phyloP scores from a whole-genome alignment of 768 basidiomycete genomes.

The Mycena latifolia region DNA sequence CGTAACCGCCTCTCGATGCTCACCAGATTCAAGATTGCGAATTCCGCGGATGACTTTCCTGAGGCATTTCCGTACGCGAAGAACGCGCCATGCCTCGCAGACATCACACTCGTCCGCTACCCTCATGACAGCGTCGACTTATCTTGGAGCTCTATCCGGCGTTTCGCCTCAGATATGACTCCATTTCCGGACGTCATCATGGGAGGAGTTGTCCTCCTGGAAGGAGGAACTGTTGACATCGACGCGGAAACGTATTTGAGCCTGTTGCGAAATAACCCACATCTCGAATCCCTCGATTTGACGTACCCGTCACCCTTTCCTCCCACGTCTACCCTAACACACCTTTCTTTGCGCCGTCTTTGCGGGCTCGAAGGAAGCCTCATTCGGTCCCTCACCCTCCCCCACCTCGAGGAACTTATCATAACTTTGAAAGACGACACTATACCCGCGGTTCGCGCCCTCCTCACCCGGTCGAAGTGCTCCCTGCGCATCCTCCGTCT shows the following conservation, averaged over 20 bases:
- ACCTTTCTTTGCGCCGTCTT: conserved; percentile 17
- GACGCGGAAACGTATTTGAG: conserved; percentile 3
- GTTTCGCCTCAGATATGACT: conserved; percentile 8
- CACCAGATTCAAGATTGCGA: background rate
- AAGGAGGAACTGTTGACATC: too few relatives aligned
- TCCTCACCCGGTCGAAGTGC: conserved; percentile 20
- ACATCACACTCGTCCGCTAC: background rate
- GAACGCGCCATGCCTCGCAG: conserved; percentile 8
- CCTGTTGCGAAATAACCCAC: conserved; percentile 5
- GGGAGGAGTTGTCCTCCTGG: too few relatives aligned
- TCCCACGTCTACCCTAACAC: background rate
- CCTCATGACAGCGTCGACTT: background rate
- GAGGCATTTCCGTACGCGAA: conserved; percentile 8
- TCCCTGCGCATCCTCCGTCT: conserved; percentile 15
- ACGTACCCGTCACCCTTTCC: conserved; percentile 1
- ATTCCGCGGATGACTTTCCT: background rate
- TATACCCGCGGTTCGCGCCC: background rate
- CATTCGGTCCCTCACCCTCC: too few relatives aligned
- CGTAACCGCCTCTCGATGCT: conserved; percentile 12
- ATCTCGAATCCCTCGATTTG: conserved; percentile 9
- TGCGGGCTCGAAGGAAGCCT: too few relatives aligned
- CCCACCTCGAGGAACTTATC: too few relatives aligned
- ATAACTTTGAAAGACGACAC: too few relatives aligned
- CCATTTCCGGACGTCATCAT: background rate
- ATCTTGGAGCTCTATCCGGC: conserved; percentile 16